phyloP scores from a whole-genome alignment of 352 stramenopile genomes.

The Globisporangium splendens region DNA sequence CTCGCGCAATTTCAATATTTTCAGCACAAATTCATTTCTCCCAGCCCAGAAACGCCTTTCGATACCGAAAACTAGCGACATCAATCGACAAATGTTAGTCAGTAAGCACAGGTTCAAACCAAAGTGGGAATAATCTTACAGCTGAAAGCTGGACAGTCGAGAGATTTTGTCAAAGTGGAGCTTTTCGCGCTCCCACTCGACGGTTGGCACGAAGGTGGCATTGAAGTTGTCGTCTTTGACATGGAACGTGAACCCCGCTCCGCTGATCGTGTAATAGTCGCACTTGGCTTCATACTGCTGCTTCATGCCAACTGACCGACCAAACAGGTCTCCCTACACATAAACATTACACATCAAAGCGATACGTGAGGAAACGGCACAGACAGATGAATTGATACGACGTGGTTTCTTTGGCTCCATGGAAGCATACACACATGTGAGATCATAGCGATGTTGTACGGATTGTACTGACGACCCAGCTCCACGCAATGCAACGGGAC shows the following conservation, averaged over 20 bases:
- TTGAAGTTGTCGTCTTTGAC: conserved; percentile 40
- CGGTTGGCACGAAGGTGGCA: conserved; percentile 35
- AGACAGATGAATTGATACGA: no score
- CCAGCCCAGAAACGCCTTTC: conserved; percentile 59
- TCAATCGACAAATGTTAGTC: not conserved
- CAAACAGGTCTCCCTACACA: not conserved
- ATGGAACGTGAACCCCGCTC: conserved; percentile 57
- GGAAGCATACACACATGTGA: conserved; percentile 36
- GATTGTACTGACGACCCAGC: conserved; percentile 43
- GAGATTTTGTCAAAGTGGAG: conserved; percentile 37
- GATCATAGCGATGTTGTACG: conserved; percentile 62
- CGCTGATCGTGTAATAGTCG: conserved; percentile 74
- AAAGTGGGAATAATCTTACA: conserved; percentile 21
- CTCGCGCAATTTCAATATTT: conserved; percentile 40
- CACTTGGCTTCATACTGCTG: conserved; percentile 30
- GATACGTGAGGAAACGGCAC: no score
- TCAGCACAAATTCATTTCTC: conserved; percentile 42
- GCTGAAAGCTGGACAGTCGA: conserved; percentile 41
- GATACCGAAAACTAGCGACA: conserved; percentile 51
- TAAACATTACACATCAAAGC: not conserved
- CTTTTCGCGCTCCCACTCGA: conserved; percentile 54
- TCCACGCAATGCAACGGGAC: conserved; percentile 57
- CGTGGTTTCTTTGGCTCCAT: no score
- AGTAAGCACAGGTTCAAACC: not conserved
- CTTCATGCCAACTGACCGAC: conserved; percentile 9